Percentiles rank a stretch among this genome's conserved stretches.
These are phyloP conservation scores for Eleusine coracana DNA, from an alignment of 176 grass and related monocot genomes.

Conservation along the genomic window DNA sequence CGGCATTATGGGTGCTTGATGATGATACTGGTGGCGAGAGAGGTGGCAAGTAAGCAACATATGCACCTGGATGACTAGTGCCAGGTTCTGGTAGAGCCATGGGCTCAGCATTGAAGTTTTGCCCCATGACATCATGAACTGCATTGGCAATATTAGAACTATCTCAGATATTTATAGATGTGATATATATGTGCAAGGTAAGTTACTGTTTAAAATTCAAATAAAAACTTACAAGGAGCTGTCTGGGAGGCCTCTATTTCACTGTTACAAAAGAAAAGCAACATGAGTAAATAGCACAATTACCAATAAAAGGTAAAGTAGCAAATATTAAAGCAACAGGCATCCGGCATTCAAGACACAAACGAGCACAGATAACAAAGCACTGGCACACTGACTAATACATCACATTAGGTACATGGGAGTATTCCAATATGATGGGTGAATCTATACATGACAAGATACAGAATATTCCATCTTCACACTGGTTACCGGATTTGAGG, in stretches of 20 bases:
- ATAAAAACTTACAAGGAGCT: constrained; percentile 55
- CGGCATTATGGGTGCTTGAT: constrained; percentile 36
- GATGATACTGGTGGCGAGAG: constrained; percentile 10
- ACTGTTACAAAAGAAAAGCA: constrained; percentile 33
- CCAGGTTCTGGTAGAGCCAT: constrained; percentile 26
- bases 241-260: constrained; percentile 48
- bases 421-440: neutral
- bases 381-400: neutral
- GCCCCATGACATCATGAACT: constrained; percentile 60
- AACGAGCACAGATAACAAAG: neutral
- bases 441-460: neutral
- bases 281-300: constrained; percentile 24
- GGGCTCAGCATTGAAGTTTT: constrained; percentile 35
- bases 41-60: constrained; percentile 52
- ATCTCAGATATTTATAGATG: constrained; percentile 9
- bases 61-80: constrained; percentile 44
- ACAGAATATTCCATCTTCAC: neutral
- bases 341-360: neutral
- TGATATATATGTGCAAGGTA: constrained; percentile 26
- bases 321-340: constrained; percentile 22
- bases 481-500: neutral
- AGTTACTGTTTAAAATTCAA: neutral
- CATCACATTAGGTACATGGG: neutral
- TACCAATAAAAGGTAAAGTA: constrained; percentile 16
- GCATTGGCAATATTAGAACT: constrained; percentile 34